phyloP scores from a whole-genome alignment of 345 rosid genomes.

The Melaleuca alternifolia region DNA sequence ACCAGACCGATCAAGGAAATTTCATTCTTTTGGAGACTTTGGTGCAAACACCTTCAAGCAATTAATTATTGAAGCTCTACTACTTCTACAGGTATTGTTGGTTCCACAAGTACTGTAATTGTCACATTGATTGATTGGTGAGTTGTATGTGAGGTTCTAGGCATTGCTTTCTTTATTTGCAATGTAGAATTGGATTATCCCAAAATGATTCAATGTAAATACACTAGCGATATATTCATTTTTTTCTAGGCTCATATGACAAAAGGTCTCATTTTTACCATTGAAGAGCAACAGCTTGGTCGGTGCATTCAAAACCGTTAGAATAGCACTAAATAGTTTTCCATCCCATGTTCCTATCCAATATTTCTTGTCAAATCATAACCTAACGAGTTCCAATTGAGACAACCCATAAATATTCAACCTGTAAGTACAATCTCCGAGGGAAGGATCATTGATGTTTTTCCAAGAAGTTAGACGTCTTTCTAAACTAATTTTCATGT shows the following conservation, averaged over 20 bases:
- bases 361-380: background rate
- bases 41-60: conserved; percentile 26
- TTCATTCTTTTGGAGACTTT: conserved; percentile 10
- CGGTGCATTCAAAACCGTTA: background rate
- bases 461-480: conserved; percentile 22
- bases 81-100: background rate
- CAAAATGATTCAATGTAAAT: background rate
- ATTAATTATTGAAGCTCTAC: background rate
- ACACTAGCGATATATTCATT: background rate
- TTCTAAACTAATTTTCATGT: background rate
- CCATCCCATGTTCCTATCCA: conserved; percentile 17
- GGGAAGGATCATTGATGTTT: conserved; percentile 19
- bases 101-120: background rate
- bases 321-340: conserved; percentile 8
- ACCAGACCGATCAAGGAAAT: conserved; percentile 5
- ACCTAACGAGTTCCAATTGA: background rate
- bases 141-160: background rate
- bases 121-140: background rate
- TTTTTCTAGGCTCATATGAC: background rate
- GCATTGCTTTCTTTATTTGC: background rate
- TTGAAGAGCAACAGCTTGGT: background rate
- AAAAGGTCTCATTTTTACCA: background rate
- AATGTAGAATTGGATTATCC: background rate
- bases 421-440: background rate
- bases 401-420: background rate